Evolutionary conservation across 108 stramenopile genomes (phyloP).

Genomic region (Stephanodiscus triporus): DNA sequence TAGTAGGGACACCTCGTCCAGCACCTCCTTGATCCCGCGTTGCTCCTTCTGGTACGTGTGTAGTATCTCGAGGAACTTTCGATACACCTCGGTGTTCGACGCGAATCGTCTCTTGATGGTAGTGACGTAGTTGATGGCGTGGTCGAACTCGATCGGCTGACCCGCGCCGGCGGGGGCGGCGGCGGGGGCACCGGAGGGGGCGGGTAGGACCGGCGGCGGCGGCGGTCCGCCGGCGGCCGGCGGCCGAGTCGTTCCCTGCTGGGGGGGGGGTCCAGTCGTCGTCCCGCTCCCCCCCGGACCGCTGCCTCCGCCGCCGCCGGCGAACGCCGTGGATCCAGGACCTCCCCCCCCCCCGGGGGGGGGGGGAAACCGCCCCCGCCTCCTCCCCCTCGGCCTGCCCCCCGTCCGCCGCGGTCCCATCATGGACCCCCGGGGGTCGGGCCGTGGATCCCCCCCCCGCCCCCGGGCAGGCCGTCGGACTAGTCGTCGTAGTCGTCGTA

Average conservation of each 20-base stretch:
- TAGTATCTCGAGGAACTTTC: slow-evolving; percentile 98
- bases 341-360: not conserved
- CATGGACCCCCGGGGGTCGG: not conserved
- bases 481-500: too few relatives aligned
- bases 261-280: too few relatives aligned
- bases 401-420: too few relatives aligned
- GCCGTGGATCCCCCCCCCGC: not conserved
- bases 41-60: slow-evolving; percentile 99
- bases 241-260: too few relatives aligned
- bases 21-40: slow-evolving; percentile 96
- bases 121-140: slow-evolving; percentile 99
- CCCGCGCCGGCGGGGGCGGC: slow-evolving; percentile 10
- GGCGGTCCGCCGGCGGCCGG: too few relatives aligned
- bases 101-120: slow-evolving; percentile 96
- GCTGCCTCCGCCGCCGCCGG: not conserved
- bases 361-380: not conserved
- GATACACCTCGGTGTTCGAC: slow-evolving; percentile 92
- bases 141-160: slow-evolving; percentile 95
- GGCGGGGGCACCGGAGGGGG: slow-evolving; percentile 26
- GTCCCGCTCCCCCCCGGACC: too few relatives aligned
- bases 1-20: slow-evolving; percentile 93
- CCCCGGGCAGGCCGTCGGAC: too few relatives aligned
- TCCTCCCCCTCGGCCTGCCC: not conserved
- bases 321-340: too few relatives aligned
- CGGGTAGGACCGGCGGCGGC: too few relatives aligned